phyloP scores from a whole-genome alignment of 148 eudicot species.

The Cornus suecica region DNA sequence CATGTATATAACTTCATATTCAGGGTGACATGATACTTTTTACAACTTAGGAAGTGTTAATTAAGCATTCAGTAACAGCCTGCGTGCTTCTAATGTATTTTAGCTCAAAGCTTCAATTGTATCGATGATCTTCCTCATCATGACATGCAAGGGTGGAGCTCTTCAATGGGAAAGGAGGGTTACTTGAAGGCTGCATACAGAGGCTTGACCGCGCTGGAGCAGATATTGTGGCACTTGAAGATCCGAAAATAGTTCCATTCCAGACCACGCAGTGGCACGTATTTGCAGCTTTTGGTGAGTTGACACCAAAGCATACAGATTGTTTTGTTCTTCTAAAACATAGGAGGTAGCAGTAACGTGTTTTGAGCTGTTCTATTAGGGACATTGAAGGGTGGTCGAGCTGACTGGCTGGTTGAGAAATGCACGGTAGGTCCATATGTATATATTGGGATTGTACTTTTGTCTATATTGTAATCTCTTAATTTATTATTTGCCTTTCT shows the following conservation, averaged over 20 bases:
- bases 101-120: background rate
- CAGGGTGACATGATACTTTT: background rate
- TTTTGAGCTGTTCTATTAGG: slow-evolving; percentile 39
- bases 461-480: background rate
- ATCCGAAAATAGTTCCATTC: slow-evolving; percentile 50
- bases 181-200: slow-evolving; percentile 76
- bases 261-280: slow-evolving; percentile 77
- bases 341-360: slow-evolving; percentile 7
- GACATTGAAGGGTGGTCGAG: slow-evolving; percentile 88
- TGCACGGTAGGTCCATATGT: slow-evolving; percentile 60
- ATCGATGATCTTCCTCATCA: slow-evolving; percentile 11
- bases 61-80: background rate
- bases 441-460: background rate
- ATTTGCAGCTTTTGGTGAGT: slow-evolving; percentile 88
- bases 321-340: background rate
- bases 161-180: slow-evolving; percentile 87
- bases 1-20: background rate
- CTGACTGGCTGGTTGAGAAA: slow-evolving; percentile 97
- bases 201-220: slow-evolving; percentile 74
- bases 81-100: background rate
- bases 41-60: background rate
- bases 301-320: background rate
- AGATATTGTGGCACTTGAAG: slow-evolving; percentile 62
- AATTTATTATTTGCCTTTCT: slow-evolving; percentile 1
- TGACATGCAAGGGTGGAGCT: slow-evolving; percentile 87